Evolutionary conservation across 306 rosid genomes (phyloP).

Genomic region (Glycine soja): DNA sequence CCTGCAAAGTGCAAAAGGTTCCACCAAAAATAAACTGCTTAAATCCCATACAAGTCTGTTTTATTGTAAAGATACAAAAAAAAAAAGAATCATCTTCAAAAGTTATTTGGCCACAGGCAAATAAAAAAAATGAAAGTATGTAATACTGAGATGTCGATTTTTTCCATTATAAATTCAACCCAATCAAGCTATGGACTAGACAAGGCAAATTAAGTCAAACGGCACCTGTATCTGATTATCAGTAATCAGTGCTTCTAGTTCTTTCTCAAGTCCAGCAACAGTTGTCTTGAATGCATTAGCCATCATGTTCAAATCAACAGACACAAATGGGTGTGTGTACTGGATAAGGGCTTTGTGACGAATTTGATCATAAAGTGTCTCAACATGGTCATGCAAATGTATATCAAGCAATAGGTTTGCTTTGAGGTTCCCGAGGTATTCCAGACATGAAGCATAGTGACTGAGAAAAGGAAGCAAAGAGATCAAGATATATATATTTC

Average conservation of each 20-base stretch:
- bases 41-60: slow-evolving; percentile 8
- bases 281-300: slow-evolving; percentile 97
- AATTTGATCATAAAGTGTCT: slow-evolving; percentile 90
- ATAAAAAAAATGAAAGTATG: neutral
- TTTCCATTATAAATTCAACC: neutral
- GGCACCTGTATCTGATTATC: slow-evolving; percentile 93
- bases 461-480: slow-evolving; percentile 59
- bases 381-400: slow-evolving; percentile 96
- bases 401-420: slow-evolving; percentile 82
- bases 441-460: slow-evolving; percentile 96
- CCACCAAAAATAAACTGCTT: neutral
- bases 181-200: slow-evolving; percentile 3
- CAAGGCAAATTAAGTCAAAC: slow-evolving; percentile 41
- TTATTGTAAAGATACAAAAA: neutral
- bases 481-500: slow-evolving; percentile 1
- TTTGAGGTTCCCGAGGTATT: slow-evolving; percentile 94
- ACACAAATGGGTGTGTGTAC: slow-evolving; percentile 91
- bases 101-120: neutral
- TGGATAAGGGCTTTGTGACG: slow-evolving; percentile 97
- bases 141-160: slow-evolving; percentile 18
- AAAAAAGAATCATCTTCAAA: neutral
- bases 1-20: slow-evolving; percentile 64
- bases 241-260: slow-evolving; percentile 95
- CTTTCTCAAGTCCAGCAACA: slow-evolving; percentile 89
- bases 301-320: slow-evolving; percentile 93